Percentiles rank a stretch among this genome's conserved stretches.
phyloP scores from a whole-genome alignment of 352 stramenopile species.

The Pythium pyrilobum region DNA sequence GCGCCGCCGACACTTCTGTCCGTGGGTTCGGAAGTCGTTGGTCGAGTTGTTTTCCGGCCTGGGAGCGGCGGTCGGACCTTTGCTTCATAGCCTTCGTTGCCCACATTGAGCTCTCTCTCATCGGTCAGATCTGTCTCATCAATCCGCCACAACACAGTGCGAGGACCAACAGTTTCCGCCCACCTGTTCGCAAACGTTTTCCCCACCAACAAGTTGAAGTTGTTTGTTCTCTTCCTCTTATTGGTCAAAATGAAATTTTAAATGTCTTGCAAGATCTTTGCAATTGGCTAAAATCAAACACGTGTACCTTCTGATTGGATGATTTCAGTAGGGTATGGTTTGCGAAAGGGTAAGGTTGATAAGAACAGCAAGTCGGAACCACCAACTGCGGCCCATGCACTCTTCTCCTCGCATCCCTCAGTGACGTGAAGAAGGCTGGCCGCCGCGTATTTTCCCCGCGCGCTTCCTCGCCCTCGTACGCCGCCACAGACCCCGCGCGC shows the following conservation, averaged over 20 bases:
- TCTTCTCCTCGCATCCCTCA: slow-evolving; percentile 10
- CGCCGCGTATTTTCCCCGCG: neutral
- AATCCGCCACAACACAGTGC: too few relatives aligned
- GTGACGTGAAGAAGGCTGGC: neutral
- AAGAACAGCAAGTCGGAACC: slow-evolving; percentile 27
- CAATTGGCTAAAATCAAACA: neutral
- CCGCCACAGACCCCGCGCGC: too few relatives aligned
- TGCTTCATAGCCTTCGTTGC: too few relatives aligned
- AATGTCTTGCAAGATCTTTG: too few relatives aligned
- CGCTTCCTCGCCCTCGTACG: slow-evolving; percentile 1
- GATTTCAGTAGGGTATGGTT: slow-evolving; percentile 4
- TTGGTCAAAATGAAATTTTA: slow-evolving; percentile 23
- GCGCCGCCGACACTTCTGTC: too few relatives aligned
- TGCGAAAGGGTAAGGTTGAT: slow-evolving; percentile 14
- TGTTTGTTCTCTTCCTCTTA: neutral
- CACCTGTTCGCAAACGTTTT: neutral
- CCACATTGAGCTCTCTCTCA: too few relatives aligned
- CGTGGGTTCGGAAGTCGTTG: too few relatives aligned
- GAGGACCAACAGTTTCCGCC: neutral
- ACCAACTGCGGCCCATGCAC: slow-evolving; percentile 8
- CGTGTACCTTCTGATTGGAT: slow-evolving; percentile 27
- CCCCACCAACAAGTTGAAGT: slow-evolving; percentile 38
- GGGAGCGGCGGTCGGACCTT: neutral
- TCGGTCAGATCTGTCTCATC: too few relatives aligned
- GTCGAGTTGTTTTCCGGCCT: too few relatives aligned